Evolutionary conservation across 2,329 filamentous ascomycete genomes (phyloP).

Genomic region (Pyricularia sp.): DNA sequence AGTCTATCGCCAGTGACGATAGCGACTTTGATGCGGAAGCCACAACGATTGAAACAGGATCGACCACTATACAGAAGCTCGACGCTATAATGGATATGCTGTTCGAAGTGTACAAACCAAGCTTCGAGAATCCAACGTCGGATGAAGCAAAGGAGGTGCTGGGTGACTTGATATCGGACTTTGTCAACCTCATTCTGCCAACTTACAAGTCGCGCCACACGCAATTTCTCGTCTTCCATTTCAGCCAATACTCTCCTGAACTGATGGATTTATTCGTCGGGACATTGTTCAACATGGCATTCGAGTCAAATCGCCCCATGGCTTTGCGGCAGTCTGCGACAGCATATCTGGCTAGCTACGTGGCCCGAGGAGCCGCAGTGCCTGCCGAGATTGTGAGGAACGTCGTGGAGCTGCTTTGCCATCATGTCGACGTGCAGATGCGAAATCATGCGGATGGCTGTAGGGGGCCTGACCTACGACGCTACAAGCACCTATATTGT

Average conservation of each 20-base stretch:
- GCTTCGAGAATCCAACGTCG: conserved; percentile 60
- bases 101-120: conserved; percentile 71
- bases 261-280: conserved; percentile 78
- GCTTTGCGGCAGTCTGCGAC: conserved; percentile 76
- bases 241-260: conserved; percentile 70
- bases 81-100: conserved; percentile 82
- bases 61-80: conserved; percentile 80
- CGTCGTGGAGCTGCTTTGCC: conserved; percentile 71
- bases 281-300: conserved; percentile 63
- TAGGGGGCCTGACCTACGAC: conserved; percentile 74
- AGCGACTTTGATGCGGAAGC: conserved; percentile 54
- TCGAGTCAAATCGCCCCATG: conserved; percentile 60
- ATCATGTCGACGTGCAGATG: conserved; percentile 70
- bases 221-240: conserved; percentile 94
- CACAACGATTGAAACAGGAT: conserved; percentile 60
- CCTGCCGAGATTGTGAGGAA: conserved; percentile 66
- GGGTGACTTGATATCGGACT: conserved; percentile 74
- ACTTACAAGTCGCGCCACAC: conserved; percentile 88
- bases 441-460: conserved; percentile 62
- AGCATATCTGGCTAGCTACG: conserved; percentile 89
- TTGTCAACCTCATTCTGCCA: conserved; percentile 78
- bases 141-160: conserved; percentile 64
- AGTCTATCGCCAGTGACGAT: conserved; percentile 64
- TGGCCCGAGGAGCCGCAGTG: conserved; percentile 80
- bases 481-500: conserved; percentile 79